Base-by-base conservation (phyloP, 345 rosid genomes). In the Dipteronia dyeriana region DNA sequence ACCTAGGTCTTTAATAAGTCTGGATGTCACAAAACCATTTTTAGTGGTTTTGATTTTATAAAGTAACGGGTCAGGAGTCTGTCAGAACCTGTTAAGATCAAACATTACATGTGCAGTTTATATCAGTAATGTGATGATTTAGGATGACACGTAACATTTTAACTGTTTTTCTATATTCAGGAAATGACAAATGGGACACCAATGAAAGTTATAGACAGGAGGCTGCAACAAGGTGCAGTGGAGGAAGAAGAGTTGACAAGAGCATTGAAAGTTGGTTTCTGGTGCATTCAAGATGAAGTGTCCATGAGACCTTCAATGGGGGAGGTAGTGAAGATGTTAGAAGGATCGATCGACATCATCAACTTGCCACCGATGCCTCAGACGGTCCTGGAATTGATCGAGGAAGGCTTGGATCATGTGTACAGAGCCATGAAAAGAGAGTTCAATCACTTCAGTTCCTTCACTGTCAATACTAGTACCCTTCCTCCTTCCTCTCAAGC, bases 381-480 rank as follows among this genome's bases (percentile, higher is more conserved):
- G 7, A 90, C 93, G 0, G 94, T 95, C 19, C 45, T 91, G 80
- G 94, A 95, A 69, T 69, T 93, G 73, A 78, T 93, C 4, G 97
- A 93, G 56, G 98, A 95, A 88, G 98, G 98, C 0, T 70, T 95
- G 57, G 95, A 91, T 60, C 91, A 89, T 26, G 97, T 93, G 25
- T 89, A 93, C 81, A 86, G 56, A 75, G 94, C 95, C n/a, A 91
- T 93, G 97, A 95, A 88, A 75, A 85, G 93, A 80, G 97, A 90
- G 23, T 77, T 84, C 73, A 84, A 87, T 78, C 89, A 85, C 19
- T 79, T 49, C 47, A 88, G 94, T 77, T 85, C 97, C 70, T 89
- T 85, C 73, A 85, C 90, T 4, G 56, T 77, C 38, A 84, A 86
- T 11, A 82, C 79, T 23, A 85, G 87, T 19, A 83, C 79, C 57